phyloP scores from a whole-genome alignment of 2,329 filamentous ascomycete species.

The Beauveria caledonica region DNA sequence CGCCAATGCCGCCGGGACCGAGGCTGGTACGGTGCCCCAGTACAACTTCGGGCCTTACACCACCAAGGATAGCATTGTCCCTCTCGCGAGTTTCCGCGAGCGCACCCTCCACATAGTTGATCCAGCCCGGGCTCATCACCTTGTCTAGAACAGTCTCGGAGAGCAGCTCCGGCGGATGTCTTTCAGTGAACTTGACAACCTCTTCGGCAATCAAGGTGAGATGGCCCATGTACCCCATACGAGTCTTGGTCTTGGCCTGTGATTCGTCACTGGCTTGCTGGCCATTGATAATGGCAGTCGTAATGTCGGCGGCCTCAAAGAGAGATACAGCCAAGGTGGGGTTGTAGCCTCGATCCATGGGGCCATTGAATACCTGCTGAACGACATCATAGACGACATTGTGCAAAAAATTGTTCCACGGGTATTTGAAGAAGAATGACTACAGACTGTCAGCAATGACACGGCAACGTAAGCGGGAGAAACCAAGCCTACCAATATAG shows the following conservation, averaged over 20 bases:
- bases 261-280: conserved; percentile 81
- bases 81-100: conserved; percentile 88
- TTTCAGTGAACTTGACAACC: conserved; percentile 95
- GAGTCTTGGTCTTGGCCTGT: conserved; percentile 74
- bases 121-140: conserved; percentile 85
- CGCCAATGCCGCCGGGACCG: conserved; percentile 36
- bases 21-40: conserved; percentile 67
- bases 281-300: conserved; percentile 83
- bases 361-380: conserved; percentile 97
- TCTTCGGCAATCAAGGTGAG: conserved; percentile 95
- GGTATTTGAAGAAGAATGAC: conserved; percentile 97
- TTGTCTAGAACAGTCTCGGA: conserved; percentile 78
- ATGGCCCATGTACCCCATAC: conserved; percentile 97
- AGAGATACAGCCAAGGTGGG: conserved; percentile 82
- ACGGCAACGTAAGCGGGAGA: background rate
- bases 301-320: conserved; percentile 85
- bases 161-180: conserved; percentile 80
- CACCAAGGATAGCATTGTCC: conserved; percentile 96
- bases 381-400: conserved; percentile 99
- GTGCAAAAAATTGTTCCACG: conserved; percentile 99
- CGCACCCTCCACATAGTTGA: conserved; percentile 88
- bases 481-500: conserved; percentile 68
- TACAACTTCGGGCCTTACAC: conserved; percentile 84
- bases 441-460: conserved; percentile 28
- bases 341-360: conserved; percentile 94